Evolutionary conservation across 192 early-diverging fungal genomes (phyloP), one percentile per base, ranked within the genome.

Genomic region (Coemansia javaensis): DNA sequence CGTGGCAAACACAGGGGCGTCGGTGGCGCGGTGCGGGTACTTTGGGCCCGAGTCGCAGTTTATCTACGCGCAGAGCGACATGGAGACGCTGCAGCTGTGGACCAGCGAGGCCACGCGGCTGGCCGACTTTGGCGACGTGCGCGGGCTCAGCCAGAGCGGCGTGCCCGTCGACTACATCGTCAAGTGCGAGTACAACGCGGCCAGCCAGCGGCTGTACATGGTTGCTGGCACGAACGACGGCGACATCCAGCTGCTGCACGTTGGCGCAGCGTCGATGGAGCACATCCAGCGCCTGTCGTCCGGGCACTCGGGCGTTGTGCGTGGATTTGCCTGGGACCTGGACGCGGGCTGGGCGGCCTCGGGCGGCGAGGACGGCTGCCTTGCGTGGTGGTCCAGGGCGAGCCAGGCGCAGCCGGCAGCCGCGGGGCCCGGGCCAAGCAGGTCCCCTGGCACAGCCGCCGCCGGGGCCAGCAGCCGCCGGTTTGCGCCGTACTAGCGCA

Each of bases 1-100:
- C 25, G 88, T 90, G 2, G 81, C 93, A 14, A 95, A 94, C 43
- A 86, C 85, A 4, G 78, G 77, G 13, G 82, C 90, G 13, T 89
- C 89, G 5, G 79, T 98, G n/a, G 80, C 81, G 58, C 84, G 79
- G 47, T 63, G 85, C 46, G 94, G 94, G 4, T 98, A 87, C 68
- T 97, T 97, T 71, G 96, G 96, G 12, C 90, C 93, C 1, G 59
- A 60, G 8, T 76, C 78, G n/a, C 91, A 97, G 71, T 96, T 90
- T 64, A 46, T 97, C 7, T 98, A 90, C 52, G 81, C 79, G 32
- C 63, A 89, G 11, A 94, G 85, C 23, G 93, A 97, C 55, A 84
- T 91, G 53, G 92, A 98, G 60, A 96, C 94, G 0, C 81, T 96
- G 20, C 83, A 87, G 32, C 53, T 97, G 18, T 91, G 87, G 77